A percentile compares a stretch with the other conserved stretches of the same genome.
Evolutionary conservation across 352 stramenopile genomes (phyloP).

Genomic region (Pythium vanterpoolii): DNA sequence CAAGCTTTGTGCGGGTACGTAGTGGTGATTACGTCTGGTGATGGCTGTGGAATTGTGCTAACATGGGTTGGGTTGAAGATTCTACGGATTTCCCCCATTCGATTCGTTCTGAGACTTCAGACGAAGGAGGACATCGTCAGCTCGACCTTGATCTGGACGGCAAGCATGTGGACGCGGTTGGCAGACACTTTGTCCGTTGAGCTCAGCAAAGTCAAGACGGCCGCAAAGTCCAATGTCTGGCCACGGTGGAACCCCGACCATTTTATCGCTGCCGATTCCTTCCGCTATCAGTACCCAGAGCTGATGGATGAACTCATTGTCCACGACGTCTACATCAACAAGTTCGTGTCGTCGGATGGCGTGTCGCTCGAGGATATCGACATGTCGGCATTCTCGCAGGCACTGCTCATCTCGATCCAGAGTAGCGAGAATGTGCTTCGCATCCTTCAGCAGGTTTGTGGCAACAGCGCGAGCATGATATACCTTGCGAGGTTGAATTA

Average conservation of each 20-base stretch:
- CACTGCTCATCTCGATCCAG: constrained; percentile 78
- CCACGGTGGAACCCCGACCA: constrained; percentile 80
- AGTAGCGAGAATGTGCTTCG: constrained; percentile 79
- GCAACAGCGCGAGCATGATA: neutral
- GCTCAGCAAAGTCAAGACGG: constrained; percentile 64
- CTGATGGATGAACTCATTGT: constrained; percentile 72
- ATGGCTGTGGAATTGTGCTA: neutral
- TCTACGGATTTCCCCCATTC: constrained; percentile 47
- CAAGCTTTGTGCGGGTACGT: constrained; percentile 69
- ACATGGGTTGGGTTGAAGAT: constrained; percentile 32
- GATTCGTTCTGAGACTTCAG: constrained; percentile 63
- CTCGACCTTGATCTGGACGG: constrained; percentile 73
- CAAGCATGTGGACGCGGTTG: constrained; percentile 57
- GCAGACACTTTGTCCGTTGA: constrained; percentile 50
- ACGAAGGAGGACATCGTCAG: constrained; percentile 57
- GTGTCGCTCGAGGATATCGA: constrained; percentile 68
- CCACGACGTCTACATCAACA: constrained; percentile 80
- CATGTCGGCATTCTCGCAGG: constrained; percentile 73
- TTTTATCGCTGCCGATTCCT: constrained; percentile 84
- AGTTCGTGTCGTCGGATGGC: constrained; percentile 58
- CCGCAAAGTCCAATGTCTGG: constrained; percentile 48
- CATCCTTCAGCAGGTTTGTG: constrained; percentile 59
- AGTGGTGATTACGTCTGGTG: neutral
- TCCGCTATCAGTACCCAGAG: constrained; percentile 81
- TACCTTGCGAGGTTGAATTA: neutral